A percentile compares a stretch with the other conserved stretches of the same genome.
phyloP scores from a whole-genome alignment of 2,329 filamentous ascomycete genomes.

The Ophiostoma ulmi region DNA sequence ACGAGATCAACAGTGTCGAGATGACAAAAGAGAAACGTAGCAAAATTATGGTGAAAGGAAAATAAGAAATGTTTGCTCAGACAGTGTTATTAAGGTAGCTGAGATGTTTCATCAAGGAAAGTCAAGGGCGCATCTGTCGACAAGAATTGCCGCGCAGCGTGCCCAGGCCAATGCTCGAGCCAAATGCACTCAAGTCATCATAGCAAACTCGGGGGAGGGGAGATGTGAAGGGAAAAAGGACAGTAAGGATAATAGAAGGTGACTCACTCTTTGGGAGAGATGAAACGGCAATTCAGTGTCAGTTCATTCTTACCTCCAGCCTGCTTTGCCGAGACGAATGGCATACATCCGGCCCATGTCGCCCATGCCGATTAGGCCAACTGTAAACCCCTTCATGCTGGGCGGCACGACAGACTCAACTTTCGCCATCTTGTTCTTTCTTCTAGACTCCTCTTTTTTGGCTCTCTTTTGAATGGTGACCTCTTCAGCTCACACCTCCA shows the following conservation, averaged over 20 bases:
- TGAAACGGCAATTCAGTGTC: neutral
- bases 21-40: neutral
- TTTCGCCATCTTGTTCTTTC: slow-evolving; percentile 17
- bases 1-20: neutral
- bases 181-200: slow-evolving; percentile 99
- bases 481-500: neutral
- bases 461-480: neutral
- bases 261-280: slow-evolving; percentile 18
- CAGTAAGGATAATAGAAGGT: neutral
- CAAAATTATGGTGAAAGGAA: neutral
- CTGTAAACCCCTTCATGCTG: slow-evolving; percentile 62
- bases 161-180: slow-evolving; percentile 86
- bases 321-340: slow-evolving; percentile 76
- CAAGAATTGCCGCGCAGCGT: slow-evolving; percentile 69
- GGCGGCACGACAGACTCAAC: slow-evolving; percentile 21
- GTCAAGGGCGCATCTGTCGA: slow-evolving; percentile 52
- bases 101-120: slow-evolving; percentile 98
- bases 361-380: slow-evolving; percentile 97
- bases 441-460: neutral
- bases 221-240: neutral
- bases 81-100: slow-evolving; percentile 92
- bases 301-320: slow-evolving; percentile 74
- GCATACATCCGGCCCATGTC: slow-evolving; percentile 99
- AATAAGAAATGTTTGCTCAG: slow-evolving; percentile 53
- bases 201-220: slow-evolving; percentile 34